Conservation (phyloP, 768 basidiomycete species). For the Boletus vermiculosoides region DNA sequence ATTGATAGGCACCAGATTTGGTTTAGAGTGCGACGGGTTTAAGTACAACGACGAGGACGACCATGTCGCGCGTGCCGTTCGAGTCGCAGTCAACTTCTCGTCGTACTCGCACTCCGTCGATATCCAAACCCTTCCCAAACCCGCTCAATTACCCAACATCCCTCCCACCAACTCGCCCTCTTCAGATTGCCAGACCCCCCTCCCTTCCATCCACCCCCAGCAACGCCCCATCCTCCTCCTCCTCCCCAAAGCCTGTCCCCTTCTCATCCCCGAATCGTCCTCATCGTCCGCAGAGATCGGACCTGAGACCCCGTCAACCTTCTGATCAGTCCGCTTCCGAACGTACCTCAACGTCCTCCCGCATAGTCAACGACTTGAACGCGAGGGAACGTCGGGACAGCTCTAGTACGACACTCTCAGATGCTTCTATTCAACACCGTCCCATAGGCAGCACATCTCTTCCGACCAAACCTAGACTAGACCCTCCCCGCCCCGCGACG, state of each 20-base stretch:
- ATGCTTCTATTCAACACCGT: conserved; percentile 37
- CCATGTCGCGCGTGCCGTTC: conserved; percentile 44
- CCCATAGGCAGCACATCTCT: conserved; percentile 28
- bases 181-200: conserved; percentile 57
- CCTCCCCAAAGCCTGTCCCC: conserved; percentile 39
- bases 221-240: conserved; percentile 33
- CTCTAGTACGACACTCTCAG: conserved; percentile 47
- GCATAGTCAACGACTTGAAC: conserved; percentile 28
- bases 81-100: conserved; percentile 37
- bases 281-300: conserved; percentile 66
- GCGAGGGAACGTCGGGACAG: conserved; percentile 47
- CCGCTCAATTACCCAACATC: conserved; percentile 35
- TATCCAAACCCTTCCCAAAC: conserved; percentile 37
- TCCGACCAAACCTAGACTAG: conserved; percentile 16
- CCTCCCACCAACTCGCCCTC: conserved; percentile 47
- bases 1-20: conserved; percentile 2
- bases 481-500: conserved; percentile 14
- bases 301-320: conserved; percentile 51
- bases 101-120: conserved; percentile 47
- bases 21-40: neutral
- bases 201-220: conserved; percentile 52
- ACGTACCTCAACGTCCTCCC: conserved; percentile 45
- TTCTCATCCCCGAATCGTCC: conserved; percentile 51
- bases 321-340: conserved; percentile 56
- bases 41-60: conserved; percentile 12